Base-by-base conservation (phyloP, 2,329 filamentous ascomycete species). In the Stachybotrys chlorohalonatus region DNA sequence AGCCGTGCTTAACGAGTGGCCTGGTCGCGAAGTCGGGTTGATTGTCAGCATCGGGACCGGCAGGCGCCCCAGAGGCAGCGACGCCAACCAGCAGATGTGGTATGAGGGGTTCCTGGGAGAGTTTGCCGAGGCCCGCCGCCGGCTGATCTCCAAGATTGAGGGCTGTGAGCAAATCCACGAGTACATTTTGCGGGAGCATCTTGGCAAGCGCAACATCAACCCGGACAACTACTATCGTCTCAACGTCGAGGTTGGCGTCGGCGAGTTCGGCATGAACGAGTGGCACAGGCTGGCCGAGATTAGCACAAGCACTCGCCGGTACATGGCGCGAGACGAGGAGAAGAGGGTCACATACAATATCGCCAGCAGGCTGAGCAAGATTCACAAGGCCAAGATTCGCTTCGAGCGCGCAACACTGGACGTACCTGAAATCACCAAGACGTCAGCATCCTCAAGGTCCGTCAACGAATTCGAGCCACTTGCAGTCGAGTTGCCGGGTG, bases 191-290 rank as follows among this genome's bases (percentile, higher is more conserved):
- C 84, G 82, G 56, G 88, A 95, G 51, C 83, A 92, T 60, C 77
- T 97, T 24, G 73, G 82, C 7, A 88, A 85, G 68, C 84, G 91
- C 39, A 84, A 87, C 31, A 89, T 97, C 56, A 92, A 88, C 63
- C 81, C 83, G 52, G 92, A 96, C 56, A 90, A 95, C 68, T 99
- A 99, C 74, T 95, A 91, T 69, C 87, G 94, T 7, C 77, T 97
- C n/a, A 99, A 99, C 60, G 94, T 97, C 47, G 92, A 97, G 66
- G 86, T 96, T 15, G 94, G 93, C 1, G 92, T 97, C 3, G 92
- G 93, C 53, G 94, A 97, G 66, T 97, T 96, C 68, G 93, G 89
- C 52, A 97, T 99, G 91, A 99, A 97, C 67, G 94, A 97, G 68
- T 99, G 94, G 94, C 83, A 90, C 63, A 84, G 92, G 4, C 75